phyloP scores from a whole-genome alignment of 768 basidiomycete species.

The Boletus reticuloceps region DNA sequence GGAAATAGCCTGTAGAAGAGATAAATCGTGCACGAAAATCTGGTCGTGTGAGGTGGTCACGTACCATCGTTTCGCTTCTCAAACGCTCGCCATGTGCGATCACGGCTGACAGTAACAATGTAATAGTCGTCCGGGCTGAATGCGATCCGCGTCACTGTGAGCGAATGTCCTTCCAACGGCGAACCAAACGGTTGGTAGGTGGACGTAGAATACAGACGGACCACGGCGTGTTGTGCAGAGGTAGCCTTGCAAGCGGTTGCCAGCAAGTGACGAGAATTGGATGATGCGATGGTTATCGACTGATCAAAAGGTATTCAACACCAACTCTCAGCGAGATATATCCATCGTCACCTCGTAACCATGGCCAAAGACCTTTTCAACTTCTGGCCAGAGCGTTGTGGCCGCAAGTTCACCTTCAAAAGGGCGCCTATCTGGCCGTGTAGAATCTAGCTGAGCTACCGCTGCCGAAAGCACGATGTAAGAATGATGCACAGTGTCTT shows the following conservation, averaged over 20 bases:
- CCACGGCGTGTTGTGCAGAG: conserved; percentile 81
- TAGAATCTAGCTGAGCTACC: conserved; percentile 16
- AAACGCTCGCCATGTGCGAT: conserved; percentile 89
- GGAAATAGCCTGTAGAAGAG: conserved; percentile 50
- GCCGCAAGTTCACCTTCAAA: conserved; percentile 90
- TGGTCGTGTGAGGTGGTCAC: neutral
- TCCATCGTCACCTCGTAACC: conserved; percentile 76
- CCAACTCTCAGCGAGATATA: neutral
- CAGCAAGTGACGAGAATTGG: conserved; percentile 63
- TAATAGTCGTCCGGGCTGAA: conserved; percentile 85
- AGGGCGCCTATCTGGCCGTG: conserved; percentile 43
- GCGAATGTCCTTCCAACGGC: conserved; percentile 76
- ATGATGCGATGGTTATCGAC: conserved; percentile 80
- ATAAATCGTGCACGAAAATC: neutral
- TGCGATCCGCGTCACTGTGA: conserved; percentile 87
- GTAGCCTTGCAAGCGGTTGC: conserved; percentile 93
- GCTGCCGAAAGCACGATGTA: conserved; percentile 8
- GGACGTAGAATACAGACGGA: conserved; percentile 75
- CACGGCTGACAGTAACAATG: conserved; percentile 84
- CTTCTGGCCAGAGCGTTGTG: conserved; percentile 93
- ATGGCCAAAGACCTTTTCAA: conserved; percentile 96
- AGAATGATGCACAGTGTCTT: neutral
- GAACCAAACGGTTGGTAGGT: conserved; percentile 69
- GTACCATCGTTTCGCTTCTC: conserved; percentile 46
- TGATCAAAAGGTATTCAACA: conserved; percentile 27